Conservation (phyloP, 768 basidiomycete genomes). For the Termitomyces sp. region DNA sequence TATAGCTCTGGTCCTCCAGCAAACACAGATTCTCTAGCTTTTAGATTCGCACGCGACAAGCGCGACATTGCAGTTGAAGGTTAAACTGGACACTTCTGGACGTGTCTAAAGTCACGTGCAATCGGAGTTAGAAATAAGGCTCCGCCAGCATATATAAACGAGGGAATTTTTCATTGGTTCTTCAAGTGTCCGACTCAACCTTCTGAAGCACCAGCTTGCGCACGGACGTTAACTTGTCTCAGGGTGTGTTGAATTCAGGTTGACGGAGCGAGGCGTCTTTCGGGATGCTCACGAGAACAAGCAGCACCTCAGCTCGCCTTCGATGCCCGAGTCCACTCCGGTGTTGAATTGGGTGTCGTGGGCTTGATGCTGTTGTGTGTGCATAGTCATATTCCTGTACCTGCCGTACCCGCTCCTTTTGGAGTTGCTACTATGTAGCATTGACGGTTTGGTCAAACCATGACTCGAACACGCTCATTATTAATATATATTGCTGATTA, state of each 20-base stretch:
- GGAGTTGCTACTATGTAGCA: constrained; percentile 66
- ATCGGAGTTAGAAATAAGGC: constrained; percentile 17
- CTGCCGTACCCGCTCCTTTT: constrained; percentile 49
- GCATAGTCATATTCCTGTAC: constrained; percentile 49
- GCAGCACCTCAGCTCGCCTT: constrained; percentile 22
- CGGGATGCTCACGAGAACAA: constrained; percentile 34
- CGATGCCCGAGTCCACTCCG: neutral
- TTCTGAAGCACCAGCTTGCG: constrained; percentile 53
- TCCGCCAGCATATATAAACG: constrained; percentile 37
- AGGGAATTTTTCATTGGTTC: constrained; percentile 28
- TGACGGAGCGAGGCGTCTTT: constrained; percentile 70
- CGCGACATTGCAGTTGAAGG: too few relatives aligned
- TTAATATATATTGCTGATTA: neutral
- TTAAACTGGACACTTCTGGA: too few relatives aligned
- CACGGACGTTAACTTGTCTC: constrained; percentile 18
- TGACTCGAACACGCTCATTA: constrained; percentile 55
- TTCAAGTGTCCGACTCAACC: constrained; percentile 37
- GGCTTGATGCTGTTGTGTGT: constrained; percentile 32
- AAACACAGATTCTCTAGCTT: constrained; percentile 68
- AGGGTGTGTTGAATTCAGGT: constrained; percentile 62
- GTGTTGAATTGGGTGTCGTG: constrained; percentile 44
- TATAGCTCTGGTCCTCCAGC: constrained; percentile 61
- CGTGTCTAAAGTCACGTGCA: constrained; percentile 11
- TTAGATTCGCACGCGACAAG: constrained; percentile 45
- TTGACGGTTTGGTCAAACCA: constrained; percentile 81